Evolutionary conservation across 73 alveolate genomes (phyloP).

Genomic region (Paramecium caudatum): DNA sequence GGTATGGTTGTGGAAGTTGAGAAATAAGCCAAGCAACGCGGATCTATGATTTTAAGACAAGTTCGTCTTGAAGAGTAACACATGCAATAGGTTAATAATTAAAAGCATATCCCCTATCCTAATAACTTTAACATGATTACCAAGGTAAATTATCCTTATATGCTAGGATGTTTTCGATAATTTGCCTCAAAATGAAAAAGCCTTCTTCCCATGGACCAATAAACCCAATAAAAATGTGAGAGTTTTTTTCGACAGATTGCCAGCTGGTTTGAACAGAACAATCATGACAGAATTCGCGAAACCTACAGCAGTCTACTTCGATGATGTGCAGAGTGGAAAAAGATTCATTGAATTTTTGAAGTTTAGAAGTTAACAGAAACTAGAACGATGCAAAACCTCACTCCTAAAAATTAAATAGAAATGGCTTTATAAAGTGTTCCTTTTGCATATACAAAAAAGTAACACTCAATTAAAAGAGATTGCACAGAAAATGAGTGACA

Average conservation of each 20-base stretch:
- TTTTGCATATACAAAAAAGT: not conserved
- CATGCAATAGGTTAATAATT: not conserved
- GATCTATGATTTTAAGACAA: not conserved
- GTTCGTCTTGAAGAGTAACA: not conserved
- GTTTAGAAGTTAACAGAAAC: not conserved
- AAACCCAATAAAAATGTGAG: not conserved
- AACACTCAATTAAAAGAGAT: not conserved
- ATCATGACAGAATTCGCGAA: not conserved
- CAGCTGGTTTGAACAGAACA: not conserved
- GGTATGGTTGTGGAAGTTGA: not conserved
- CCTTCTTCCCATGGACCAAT: not conserved
- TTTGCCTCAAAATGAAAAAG: not conserved
- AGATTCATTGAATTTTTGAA: slow-evolving; percentile 8
- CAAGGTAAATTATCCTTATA: not conserved
- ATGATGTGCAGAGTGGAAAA: not conserved
- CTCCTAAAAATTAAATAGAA: not conserved
- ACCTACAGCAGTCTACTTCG: slow-evolving; percentile 1
- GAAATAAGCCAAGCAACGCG: slow-evolving; percentile 24
- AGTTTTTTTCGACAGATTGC: not conserved
- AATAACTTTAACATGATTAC: not conserved
- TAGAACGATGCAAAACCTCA: not conserved
- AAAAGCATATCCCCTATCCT: not conserved
- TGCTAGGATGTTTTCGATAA: not conserved
- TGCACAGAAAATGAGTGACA: not conserved
- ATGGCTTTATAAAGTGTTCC: not conserved